Conservation (phyloP, 257 asterid genomes). For the Solanum ahanhuiri region DNA sequence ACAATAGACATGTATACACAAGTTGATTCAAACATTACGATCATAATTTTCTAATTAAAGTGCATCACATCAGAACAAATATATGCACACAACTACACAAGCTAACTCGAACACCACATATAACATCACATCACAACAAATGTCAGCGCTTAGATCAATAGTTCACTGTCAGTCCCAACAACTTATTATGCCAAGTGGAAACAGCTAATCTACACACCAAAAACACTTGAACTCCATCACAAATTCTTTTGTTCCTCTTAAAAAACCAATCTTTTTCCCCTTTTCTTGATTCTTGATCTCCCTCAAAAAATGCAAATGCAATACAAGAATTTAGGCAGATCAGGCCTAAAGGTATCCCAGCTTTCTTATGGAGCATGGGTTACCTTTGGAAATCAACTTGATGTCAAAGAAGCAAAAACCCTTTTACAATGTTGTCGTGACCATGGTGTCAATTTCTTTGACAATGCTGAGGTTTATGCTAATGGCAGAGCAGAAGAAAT, state of each 20-base stretch:
- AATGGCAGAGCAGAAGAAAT: slow-evolving; percentile 96
- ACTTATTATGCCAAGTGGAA: not conserved
- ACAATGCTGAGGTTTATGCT: slow-evolving; percentile 97
- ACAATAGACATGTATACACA: too few relatives aligned
- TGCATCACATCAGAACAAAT: not conserved
- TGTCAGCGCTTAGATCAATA: not conserved
- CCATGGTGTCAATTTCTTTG: slow-evolving; percentile 87
- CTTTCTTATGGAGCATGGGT: slow-evolving; percentile 96
- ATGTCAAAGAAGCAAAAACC: slow-evolving; percentile 84
- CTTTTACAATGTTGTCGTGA: slow-evolving; percentile 95
- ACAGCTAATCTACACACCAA: not conserved
- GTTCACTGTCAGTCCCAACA: not conserved
- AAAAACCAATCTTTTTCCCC: not conserved
- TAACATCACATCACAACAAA: not conserved
- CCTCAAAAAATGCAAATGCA: slow-evolving; percentile 36
- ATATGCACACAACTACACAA: too few relatives aligned
- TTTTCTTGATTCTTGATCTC: not conserved
- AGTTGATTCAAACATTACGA: rapidly evolving
- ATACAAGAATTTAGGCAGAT: slow-evolving; percentile 83
- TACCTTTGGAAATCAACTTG: slow-evolving; percentile 92
- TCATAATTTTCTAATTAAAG: too few relatives aligned
- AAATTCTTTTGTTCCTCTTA: not conserved
- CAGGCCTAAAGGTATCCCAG: slow-evolving; percentile 94
- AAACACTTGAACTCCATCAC: not conserved
- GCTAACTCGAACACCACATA: too few relatives aligned